Conservation (phyloP, 257 asterid genomes). For the Solanum habrochaites region DNA sequence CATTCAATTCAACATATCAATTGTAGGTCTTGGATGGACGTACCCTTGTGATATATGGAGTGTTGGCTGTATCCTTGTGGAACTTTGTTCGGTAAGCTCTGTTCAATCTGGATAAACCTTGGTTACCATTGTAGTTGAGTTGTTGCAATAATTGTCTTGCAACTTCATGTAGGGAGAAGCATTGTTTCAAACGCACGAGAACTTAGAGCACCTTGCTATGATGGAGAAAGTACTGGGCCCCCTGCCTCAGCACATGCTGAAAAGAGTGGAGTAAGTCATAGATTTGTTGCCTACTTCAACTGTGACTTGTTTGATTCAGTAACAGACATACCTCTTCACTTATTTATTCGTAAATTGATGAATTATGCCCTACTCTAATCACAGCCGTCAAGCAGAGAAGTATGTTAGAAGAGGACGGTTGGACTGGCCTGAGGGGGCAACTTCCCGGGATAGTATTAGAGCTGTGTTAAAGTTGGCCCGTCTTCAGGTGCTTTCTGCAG, state of each 20-base stretch:
- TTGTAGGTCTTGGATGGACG: conserved; percentile 77
- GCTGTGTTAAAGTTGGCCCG: conserved; percentile 65
- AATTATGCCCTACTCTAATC: background rate
- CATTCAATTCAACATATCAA: background rate
- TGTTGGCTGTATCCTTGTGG: conserved; percentile 82
- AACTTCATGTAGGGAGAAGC: conserved; percentile 55
- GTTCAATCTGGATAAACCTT: background rate
- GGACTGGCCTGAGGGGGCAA: conserved; percentile 87
- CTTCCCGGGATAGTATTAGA: conserved; percentile 72
- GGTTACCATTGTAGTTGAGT: background rate
- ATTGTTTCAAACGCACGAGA: conserved; percentile 82
- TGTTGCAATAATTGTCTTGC: background rate
- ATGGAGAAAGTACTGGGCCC: conserved; percentile 90
- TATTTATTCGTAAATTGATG: background rate
- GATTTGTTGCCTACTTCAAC: background rate
- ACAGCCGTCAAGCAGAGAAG: conserved; percentile 67
- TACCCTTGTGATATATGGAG: conserved; percentile 92
- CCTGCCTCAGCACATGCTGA: conserved; percentile 68
- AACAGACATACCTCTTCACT: background rate
- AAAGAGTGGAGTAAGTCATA: conserved; percentile 55
- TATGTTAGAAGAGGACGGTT: conserved; percentile 62
- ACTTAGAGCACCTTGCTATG: conserved; percentile 93
- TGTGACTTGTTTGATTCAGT: background rate
- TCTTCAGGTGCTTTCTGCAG: conserved; percentile 32
- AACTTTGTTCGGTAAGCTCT: conserved; percentile 70